A percentile compares a stretch with the other conserved stretches of the same genome.
Conservation (phyloP, 768 basidiomycete genomes). For the Lactifluus volemus region DNA sequence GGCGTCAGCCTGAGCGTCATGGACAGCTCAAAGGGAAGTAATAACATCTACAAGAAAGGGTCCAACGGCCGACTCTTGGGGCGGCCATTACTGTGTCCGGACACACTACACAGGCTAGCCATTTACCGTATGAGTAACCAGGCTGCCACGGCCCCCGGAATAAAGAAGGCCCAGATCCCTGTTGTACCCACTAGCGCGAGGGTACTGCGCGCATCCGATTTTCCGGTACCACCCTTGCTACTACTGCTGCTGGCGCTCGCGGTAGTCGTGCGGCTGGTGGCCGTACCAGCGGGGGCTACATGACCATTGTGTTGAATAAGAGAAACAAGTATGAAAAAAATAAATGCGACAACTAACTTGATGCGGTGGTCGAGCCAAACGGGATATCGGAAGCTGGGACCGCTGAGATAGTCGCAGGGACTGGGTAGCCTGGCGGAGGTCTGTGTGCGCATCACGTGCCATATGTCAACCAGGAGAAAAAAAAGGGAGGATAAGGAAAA, state of each 20-base stretch:
- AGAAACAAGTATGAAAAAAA: not conserved
- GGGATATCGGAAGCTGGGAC: slow-evolving; percentile 10
- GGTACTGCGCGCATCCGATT: not conserved
- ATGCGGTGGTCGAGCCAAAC: no score
- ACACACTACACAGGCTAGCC: not conserved
- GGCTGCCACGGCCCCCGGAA: not conserved
- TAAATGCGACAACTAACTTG: not conserved
- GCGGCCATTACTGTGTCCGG: not conserved
- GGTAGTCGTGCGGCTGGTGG: not conserved
- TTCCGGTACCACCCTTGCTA: not conserved
- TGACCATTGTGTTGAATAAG: not conserved
- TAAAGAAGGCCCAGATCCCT: not conserved
- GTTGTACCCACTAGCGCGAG: not conserved
- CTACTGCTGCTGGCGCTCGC: not conserved
- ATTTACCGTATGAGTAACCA: not conserved
- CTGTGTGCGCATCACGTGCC: not conserved
- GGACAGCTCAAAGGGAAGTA: not conserved
- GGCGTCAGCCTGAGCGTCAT: no score
- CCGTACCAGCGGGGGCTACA: not conserved
- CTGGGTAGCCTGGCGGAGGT: not conserved
- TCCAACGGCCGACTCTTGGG: not conserved
- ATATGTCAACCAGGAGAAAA: not conserved
- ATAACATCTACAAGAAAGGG: not conserved
- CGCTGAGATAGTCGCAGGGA: slow-evolving; percentile 6
- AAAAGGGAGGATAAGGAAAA: not conserved